Conservation (phyloP, 805 yeast genomes). For the Starmerella floris region DNA sequence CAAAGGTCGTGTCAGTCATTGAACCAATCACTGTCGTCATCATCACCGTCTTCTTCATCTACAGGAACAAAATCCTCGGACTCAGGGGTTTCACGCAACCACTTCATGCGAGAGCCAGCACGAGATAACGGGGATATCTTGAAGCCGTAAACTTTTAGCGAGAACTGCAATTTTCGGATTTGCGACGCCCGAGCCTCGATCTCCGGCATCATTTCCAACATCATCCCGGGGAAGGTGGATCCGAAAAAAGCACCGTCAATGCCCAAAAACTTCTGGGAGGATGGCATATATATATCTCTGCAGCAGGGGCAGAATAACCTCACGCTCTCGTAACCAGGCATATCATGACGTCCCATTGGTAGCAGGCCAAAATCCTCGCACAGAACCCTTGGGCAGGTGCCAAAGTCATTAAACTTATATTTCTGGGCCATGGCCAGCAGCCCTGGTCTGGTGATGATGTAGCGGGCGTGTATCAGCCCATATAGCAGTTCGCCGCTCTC, state of each 20-base stretch:
- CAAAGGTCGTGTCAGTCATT: conserved; percentile 3
- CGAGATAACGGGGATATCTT: conserved; percentile 57
- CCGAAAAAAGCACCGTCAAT: conserved; percentile 97
- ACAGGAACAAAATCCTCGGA: conserved; percentile 43
- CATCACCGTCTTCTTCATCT: conserved; percentile 15
- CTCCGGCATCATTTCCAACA: conserved; percentile 84
- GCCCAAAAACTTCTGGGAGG: conserved; percentile 70
- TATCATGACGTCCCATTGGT: conserved; percentile 84
- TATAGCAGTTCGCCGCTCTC: conserved; percentile 85
- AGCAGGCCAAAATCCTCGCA: conserved; percentile 83
- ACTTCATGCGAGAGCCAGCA: conserved; percentile 88
- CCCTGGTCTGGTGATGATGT: conserved; percentile 78
- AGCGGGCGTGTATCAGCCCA: conserved; percentile 90
- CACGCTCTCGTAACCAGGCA: conserved; percentile 84
- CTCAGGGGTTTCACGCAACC: conserved; percentile 72
- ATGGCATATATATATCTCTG: conserved; percentile 78
- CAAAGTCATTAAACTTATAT: conserved; percentile 78
- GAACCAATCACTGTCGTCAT: conserved; percentile 6
- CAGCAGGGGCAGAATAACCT: conserved; percentile 90
- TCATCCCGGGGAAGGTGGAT: conserved; percentile 85
- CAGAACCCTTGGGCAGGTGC: conserved; percentile 76
- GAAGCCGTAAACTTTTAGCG: conserved; percentile 79
- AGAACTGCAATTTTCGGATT: conserved; percentile 38
- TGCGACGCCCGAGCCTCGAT: conserved; percentile 61
- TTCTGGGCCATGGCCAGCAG: conserved; percentile 77